Percentiles rank a stretch among this genome's conserved stretches.
Conservation (phyloP, 2,329 filamentous ascomycete genomes). For the Lecanicillium sp. region DNA sequence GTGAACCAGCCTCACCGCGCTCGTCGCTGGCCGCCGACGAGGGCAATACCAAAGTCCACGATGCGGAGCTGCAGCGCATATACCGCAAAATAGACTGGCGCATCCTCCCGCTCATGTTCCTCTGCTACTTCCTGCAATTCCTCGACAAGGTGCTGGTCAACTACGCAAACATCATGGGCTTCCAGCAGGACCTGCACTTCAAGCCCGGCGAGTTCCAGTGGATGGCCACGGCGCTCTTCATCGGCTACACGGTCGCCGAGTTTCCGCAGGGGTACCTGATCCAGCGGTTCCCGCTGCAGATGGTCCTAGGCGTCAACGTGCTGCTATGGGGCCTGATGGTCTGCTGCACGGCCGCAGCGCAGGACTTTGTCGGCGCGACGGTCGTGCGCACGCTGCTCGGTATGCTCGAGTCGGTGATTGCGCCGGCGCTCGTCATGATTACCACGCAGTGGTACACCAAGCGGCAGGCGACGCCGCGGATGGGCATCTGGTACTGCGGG, state of each 20-base stretch:
- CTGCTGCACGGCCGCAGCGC: constrained; percentile 33
- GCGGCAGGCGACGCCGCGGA: constrained; percentile 35
- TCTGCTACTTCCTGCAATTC: constrained; percentile 19
- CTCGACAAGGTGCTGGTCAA: constrained; percentile 21
- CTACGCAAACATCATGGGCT: constrained; percentile 22
- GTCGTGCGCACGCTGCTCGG: constrained; percentile 37
- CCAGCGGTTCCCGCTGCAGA: constrained; percentile 25
- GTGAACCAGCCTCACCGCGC: too few species aligned
- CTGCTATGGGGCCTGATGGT: constrained; percentile 29
- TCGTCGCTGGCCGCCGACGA: too few species aligned
- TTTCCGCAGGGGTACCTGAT: constrained; percentile 22
- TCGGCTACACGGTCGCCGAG: constrained; percentile 20
- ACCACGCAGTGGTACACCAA: constrained; percentile 32
- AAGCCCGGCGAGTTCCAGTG: constrained; percentile 22
- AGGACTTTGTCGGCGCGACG: constrained; percentile 32
- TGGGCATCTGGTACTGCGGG: constrained; percentile 26
- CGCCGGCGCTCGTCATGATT: constrained; percentile 43
- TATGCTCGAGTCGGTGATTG: constrained; percentile 39
- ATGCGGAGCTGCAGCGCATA: constrained; percentile 8
- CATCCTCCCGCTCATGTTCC: constrained; percentile 19
- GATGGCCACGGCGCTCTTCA: constrained; percentile 23
- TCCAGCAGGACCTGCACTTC: constrained; percentile 20
- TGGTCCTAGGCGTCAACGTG: constrained; percentile 25
- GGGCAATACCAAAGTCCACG: not conserved
- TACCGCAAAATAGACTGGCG: constrained; percentile 17